These are phyloP conservation scores for Ulmus americana DNA, from an alignment of 331 rosid species.

Conservation along the genomic window DNA sequence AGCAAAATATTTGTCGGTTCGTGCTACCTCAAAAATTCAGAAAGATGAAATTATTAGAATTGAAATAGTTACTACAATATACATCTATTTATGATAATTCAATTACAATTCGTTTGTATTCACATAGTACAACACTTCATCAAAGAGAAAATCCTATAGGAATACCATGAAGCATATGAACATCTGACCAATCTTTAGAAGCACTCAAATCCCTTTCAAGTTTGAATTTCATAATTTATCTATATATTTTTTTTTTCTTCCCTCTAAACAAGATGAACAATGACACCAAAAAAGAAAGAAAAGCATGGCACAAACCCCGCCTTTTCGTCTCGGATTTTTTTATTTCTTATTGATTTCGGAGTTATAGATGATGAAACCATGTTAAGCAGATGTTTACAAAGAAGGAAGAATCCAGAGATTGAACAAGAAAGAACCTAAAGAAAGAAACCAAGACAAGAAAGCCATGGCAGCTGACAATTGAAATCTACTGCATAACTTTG, in stretches of 20 bases:
- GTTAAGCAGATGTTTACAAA: conserved; percentile 30
- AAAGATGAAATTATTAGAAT: neutral
- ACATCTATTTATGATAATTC: neutral
- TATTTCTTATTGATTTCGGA: conserved; percentile 29
- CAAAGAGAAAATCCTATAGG: neutral
- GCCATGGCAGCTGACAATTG: conserved; percentile 84
- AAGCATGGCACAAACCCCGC: neutral
- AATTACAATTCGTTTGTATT: conserved; percentile 6
- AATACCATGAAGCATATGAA: too few relatives aligned
- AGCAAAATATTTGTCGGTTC: too few relatives aligned
- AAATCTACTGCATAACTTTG: conserved; percentile 58
- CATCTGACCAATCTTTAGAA: neutral
- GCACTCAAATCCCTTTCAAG: neutral
- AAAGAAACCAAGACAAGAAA: conserved; percentile 80
- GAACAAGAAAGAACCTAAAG: conserved; percentile 56
- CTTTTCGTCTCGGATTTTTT: conserved; percentile 20
- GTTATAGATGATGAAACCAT: conserved; percentile 11
- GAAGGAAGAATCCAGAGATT: conserved; percentile 79
- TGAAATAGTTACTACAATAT: neutral
- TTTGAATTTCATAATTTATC: neutral
- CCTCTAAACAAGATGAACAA: neutral
- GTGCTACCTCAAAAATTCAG: neutral
- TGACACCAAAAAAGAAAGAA: neutral
- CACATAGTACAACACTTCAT: neutral
- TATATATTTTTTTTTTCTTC: too few relatives aligned